Evolutionary conservation across 2,329 filamentous ascomycete genomes (phyloP).

Genomic region (Verticillium nubilum): DNA sequence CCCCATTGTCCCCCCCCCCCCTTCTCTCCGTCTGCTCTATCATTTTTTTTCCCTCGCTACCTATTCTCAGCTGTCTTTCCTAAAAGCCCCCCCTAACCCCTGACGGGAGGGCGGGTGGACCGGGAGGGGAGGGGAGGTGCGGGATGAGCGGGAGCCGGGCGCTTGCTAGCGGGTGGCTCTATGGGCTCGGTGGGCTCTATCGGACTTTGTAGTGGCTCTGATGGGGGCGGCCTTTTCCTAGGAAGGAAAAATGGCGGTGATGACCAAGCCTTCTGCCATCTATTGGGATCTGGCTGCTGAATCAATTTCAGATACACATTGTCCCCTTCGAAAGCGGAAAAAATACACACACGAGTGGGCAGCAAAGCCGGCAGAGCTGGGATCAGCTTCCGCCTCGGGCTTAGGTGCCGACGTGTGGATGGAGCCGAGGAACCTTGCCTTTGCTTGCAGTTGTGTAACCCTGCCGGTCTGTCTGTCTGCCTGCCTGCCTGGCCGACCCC

Average conservation of each 20-base stretch:
- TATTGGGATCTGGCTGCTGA: too few relatives aligned
- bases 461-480: too few relatives aligned
- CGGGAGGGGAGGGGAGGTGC: neutral
- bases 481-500: too few relatives aligned
- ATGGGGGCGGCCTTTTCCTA: too few relatives aligned
- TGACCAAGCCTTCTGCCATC: neutral
- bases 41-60: neutral
- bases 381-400: neutral
- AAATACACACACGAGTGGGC: neutral
- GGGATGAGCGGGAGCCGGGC: neutral
- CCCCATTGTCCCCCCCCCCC: neutral
- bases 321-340: neutral
- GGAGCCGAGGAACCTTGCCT: neutral
- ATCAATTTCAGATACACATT: too few relatives aligned
- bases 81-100: neutral
- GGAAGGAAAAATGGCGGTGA: neutral
- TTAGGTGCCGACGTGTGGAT: neutral
- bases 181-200: neutral
- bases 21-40: neutral
- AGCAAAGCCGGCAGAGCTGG: neutral
- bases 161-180: neutral
- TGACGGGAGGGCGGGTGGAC: neutral
- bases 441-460: too few relatives aligned
- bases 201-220: neutral
- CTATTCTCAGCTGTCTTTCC: neutral